These are phyloP conservation scores for Lepidium africanum DNA, from an alignment of 345 rosid genomes.

Conservation along the genomic window DNA sequence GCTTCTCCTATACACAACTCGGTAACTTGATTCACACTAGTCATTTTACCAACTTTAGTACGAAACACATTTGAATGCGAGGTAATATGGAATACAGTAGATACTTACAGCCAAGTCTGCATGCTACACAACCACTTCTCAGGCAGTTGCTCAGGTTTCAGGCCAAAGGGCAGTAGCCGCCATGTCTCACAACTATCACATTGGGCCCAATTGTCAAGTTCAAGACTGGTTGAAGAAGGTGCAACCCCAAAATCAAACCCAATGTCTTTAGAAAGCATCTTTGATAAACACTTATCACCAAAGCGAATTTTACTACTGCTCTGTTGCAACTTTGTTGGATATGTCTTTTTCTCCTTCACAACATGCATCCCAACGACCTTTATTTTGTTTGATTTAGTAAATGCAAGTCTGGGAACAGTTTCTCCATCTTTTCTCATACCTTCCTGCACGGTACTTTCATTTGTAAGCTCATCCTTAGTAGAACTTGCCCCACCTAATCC, in stretches of 20 bases:
- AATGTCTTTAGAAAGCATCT: conserved; percentile 21
- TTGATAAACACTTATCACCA: conserved; percentile 22
- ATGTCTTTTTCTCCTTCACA: conserved; percentile 21
- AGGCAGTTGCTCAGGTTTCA: conserved; percentile 48
- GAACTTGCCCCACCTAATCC: conserved; percentile 21
- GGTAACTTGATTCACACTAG: conserved; percentile 2
- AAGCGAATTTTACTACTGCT: conserved; percentile 18
- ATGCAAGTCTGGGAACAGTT: conserved; percentile 11
- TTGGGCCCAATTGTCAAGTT: conserved; percentile 47
- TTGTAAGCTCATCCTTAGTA: conserved; percentile 22
- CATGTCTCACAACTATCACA: conserved; percentile 64
- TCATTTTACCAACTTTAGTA: background rate
- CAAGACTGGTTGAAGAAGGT: conserved; percentile 28
- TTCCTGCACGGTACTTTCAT: conserved; percentile 35
- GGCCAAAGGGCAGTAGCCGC: conserved; percentile 57
- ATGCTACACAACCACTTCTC: conserved; percentile 71
- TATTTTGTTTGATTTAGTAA: conserved; percentile 17
- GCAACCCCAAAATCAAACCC: conserved; percentile 26
- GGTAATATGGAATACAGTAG: background rate
- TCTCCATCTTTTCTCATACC: conserved; percentile 19
- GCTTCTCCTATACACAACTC: conserved; percentile 2
- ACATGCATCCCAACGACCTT: conserved; percentile 21
- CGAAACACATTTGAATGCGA: background rate
- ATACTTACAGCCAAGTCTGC: conserved; percentile 83
- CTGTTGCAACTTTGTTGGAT: conserved; percentile 28